Evolutionary conservation across 345 rosid species (phyloP).

Genomic region (Moricandia arvensis): DNA sequence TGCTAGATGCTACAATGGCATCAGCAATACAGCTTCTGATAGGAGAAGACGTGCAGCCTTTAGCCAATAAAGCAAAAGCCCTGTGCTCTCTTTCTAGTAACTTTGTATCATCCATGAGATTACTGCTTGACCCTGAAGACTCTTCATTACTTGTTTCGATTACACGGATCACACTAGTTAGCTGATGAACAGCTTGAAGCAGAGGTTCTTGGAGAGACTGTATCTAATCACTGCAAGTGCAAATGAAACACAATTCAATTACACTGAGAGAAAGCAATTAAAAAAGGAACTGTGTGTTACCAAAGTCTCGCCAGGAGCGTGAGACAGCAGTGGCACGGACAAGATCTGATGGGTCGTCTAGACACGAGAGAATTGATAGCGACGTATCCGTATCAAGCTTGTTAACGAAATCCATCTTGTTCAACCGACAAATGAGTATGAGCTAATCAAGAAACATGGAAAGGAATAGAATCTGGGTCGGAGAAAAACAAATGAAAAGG

Average conservation of each 20-base stretch:
- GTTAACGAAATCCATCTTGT: constrained; percentile 51
- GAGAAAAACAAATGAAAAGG: too few relatives aligned
- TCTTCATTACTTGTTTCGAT: constrained; percentile 37
- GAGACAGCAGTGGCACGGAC: constrained; percentile 67
- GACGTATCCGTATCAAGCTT: constrained; percentile 49
- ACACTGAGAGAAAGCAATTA: background rate
- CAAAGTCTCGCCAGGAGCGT: constrained; percentile 60
- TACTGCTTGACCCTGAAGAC: constrained; percentile 46
- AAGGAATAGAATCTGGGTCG: too few relatives aligned
- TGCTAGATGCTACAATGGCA: constrained; percentile 83
- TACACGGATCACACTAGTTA: constrained; percentile 49
- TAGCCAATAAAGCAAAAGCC: constrained; percentile 61
- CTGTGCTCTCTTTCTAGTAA: constrained; percentile 63
- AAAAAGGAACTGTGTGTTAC: constrained; percentile 35
- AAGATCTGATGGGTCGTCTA: constrained; percentile 69
- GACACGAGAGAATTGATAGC: constrained; percentile 46
- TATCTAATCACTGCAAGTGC: constrained; percentile 24
- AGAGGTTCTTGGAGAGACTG: constrained; percentile 62
- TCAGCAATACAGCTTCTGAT: constrained; percentile 49
- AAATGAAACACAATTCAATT: background rate
- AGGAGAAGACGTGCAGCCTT: constrained; percentile 43
- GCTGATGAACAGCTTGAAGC: constrained; percentile 67
- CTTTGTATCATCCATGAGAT: constrained; percentile 43
- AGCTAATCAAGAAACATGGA: too few relatives aligned
- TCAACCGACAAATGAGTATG: background rate